A percentile compares a stretch with the other conserved stretches of the same genome.
These are phyloP conservation scores for Irpex sp. DNA, from an alignment of 1,284 basidiomycete genomes.

Conservation along the genomic window DNA sequence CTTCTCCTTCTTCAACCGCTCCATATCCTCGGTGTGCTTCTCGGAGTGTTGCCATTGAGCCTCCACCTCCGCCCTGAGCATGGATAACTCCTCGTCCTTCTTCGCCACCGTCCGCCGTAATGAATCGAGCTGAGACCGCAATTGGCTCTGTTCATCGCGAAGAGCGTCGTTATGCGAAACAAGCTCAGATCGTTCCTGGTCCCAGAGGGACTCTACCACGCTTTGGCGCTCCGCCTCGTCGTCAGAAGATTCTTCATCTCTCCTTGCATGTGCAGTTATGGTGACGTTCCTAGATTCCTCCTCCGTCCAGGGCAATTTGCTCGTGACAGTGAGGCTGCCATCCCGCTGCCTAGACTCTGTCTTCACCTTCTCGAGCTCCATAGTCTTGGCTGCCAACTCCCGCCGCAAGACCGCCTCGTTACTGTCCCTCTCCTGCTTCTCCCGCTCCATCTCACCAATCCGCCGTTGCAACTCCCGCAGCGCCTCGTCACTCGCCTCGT, in stretches of 20 bases:
- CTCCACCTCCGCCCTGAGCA: constrained; percentile 54
- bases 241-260: constrained; percentile 30
- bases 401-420: constrained; percentile 32
- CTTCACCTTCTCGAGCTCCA: constrained; percentile 42
- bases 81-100: constrained; percentile 45
- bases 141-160: constrained; percentile 28
- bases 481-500: constrained; percentile 71
- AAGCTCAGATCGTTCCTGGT: constrained; percentile 46
- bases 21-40: constrained; percentile 26
- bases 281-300: constrained; percentile 37
- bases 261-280: constrained; percentile 18
- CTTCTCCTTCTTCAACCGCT: constrained; percentile 25
- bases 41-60: constrained; percentile 63
- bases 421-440: constrained; percentile 46
- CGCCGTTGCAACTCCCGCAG: constrained; percentile 62
- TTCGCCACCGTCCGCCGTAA: constrained; percentile 27
- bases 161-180: constrained; percentile 39
- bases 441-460: constrained; percentile 57
- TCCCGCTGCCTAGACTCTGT: constrained; percentile 48
- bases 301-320: constrained; percentile 30
- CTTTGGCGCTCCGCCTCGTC: constrained; percentile 41
- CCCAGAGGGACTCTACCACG: constrained; percentile 39
- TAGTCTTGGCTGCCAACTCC: constrained; percentile 30
- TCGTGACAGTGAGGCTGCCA: constrained; percentile 44
- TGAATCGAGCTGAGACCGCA: constrained; percentile 28